Evolutionary conservation across 495 filamentous ascomycete genomes (phyloP).

Genomic region (Tetracladium setigerum): DNA sequence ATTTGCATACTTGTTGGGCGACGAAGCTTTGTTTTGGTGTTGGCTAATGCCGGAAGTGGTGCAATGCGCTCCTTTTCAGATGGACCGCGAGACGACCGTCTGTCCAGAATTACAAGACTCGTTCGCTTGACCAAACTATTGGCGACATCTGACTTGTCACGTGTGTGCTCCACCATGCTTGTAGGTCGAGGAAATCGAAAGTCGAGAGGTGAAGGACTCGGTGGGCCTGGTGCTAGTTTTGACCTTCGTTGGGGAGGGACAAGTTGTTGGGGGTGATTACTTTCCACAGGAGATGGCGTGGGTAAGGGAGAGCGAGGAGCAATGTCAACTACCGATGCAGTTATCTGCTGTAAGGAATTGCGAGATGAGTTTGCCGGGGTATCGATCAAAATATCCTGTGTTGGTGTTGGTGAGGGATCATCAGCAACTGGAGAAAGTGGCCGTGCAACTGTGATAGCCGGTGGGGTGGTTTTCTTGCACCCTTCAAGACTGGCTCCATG

Average conservation of each 20-base stretch:
- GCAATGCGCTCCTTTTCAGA: background rate
- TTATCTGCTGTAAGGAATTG: conserved; percentile 4
- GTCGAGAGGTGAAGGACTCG: background rate
- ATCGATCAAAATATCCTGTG: conserved; percentile 8
- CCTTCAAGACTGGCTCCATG: conserved; percentile 17
- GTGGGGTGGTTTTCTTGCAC: conserved; percentile 30
- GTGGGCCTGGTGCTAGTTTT: conserved; percentile 4
- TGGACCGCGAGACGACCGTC: no score
- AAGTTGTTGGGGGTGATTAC: no score
- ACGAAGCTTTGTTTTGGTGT: conserved; percentile 8
- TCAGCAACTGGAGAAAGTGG: conserved; percentile 43
- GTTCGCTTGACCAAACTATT: no score
- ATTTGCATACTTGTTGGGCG: conserved; percentile 16
- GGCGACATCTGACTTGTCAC: no score
- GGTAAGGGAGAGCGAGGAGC: background rate
- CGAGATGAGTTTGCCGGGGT: conserved; percentile 9
- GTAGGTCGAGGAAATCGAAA: conserved; percentile 13
- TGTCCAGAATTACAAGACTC: no score
- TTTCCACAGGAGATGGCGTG: background rate
- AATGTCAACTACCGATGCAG: conserved; percentile 1
- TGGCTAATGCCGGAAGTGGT: conserved; percentile 5
- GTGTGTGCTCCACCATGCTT: conserved; percentile 3
- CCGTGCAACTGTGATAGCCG: conserved; percentile 32
- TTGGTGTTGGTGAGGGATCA: conserved; percentile 34
- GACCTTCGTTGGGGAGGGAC: background rate